Evolutionary conservation across 2,329 filamentous ascomycete genomes (phyloP).

Genomic region (Coniella vitis): DNA sequence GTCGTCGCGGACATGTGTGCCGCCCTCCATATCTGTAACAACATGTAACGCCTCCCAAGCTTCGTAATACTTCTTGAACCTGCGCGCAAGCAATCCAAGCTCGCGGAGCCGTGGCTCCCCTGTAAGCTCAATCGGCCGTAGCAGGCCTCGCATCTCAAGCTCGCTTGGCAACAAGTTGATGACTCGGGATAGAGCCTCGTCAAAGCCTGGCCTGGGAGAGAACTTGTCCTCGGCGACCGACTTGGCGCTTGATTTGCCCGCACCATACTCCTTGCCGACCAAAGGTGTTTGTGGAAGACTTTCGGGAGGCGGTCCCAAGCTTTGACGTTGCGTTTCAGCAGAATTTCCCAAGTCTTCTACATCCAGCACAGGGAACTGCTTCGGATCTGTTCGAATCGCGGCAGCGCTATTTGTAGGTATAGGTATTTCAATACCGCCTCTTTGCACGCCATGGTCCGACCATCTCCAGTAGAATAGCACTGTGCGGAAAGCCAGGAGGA

Average conservation of each 20-base stretch:
- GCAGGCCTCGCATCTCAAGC: conserved; percentile 27
- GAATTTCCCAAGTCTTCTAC: not conserved
- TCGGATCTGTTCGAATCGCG: not conserved
- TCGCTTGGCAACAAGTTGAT: conserved; percentile 26
- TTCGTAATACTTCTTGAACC: conserved; percentile 31
- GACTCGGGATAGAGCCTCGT: conserved; percentile 20
- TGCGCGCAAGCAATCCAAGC: conserved; percentile 31
- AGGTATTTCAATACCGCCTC: not conserved
- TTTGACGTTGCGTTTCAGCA: not conserved
- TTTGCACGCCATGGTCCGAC: not conserved
- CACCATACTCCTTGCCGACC: not conserved
- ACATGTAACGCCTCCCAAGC: conserved; percentile 33
- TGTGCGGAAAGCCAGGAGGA: not conserved
- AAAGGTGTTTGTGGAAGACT: not conserved
- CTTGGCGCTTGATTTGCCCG: not conserved
- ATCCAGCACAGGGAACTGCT: not conserved
- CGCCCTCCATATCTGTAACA: conserved; percentile 24
- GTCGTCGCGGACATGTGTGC: conserved; percentile 32
- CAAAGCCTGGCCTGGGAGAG: conserved; percentile 13
- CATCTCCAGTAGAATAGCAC: not conserved
- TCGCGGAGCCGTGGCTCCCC: conserved; percentile 33
- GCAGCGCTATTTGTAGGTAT: not conserved
- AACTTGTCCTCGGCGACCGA: not conserved
- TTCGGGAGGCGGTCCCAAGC: not conserved
- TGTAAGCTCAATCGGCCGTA: conserved; percentile 30